phyloP scores from a whole-genome alignment of 1,139 yeast genomes.

The Kodamaea alishanica region DNA sequence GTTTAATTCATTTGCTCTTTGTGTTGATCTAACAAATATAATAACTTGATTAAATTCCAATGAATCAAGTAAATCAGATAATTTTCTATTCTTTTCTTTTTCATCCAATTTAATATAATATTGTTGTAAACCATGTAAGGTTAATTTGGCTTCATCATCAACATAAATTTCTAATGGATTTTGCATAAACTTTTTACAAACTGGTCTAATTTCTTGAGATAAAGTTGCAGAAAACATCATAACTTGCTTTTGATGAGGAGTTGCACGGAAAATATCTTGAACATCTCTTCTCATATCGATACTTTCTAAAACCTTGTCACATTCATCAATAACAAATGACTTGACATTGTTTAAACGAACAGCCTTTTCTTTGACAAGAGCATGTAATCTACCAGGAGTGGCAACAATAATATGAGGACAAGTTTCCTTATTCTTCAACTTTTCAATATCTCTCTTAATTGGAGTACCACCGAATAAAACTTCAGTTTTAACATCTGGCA shows the following conservation, averaged over 20 bases:
- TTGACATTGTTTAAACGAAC: conserved; percentile 86
- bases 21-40: conserved; percentile 88
- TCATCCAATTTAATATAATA: conserved; percentile 87
- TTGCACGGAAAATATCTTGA: conserved; percentile 94
- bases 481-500: conserved; percentile 96
- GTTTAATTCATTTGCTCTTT: conserved; percentile 90
- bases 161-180: conserved; percentile 96
- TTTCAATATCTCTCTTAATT: conserved; percentile 79
- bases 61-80: conserved; percentile 88
- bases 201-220: conserved; percentile 91
- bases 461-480: conserved; percentile 97
- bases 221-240: conserved; percentile 99
- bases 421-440: conserved; percentile 87
- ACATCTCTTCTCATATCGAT: conserved; percentile 97
- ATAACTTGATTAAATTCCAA: conserved; percentile 98
- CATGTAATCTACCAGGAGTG: conserved; percentile 97
- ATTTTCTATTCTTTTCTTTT: conserved; percentile 88
- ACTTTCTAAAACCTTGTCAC: conserved; percentile 94
- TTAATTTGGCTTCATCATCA: conserved; percentile 95
- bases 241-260: conserved; percentile 98
- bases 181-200: conserved; percentile 97
- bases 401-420: conserved; percentile 97
- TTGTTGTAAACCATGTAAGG: conserved; percentile 97
- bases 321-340: conserved; percentile 95
- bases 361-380: conserved; percentile 86